phyloP scores from a whole-genome alignment of 345 rosid species.

The Eucalyptus pauciflora region DNA sequence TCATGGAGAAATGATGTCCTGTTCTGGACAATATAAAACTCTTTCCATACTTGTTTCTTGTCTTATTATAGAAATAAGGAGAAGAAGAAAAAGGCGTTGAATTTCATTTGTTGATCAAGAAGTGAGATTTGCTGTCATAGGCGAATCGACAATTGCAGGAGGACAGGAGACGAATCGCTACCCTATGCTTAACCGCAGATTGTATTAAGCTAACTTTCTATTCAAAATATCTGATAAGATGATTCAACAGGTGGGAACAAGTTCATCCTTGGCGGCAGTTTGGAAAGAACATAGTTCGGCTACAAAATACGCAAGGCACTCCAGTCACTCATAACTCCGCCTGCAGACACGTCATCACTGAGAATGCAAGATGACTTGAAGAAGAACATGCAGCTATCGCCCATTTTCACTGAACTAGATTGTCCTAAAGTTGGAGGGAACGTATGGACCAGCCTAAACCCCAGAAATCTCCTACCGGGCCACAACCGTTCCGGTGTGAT shows the following conservation, averaged over 20 bases:
- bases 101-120: background rate
- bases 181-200: background rate
- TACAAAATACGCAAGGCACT: background rate
- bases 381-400: background rate
- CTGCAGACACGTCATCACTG: too few relatives aligned
- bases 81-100: background rate
- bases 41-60: background rate
- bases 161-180: background rate
- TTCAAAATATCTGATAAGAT: background rate
- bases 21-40: background rate
- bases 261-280: background rate
- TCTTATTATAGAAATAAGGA: background rate
- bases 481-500: background rate
- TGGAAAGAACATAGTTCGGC: background rate
- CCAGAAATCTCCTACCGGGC: background rate
- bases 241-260: background rate
- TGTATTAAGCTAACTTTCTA: background rate
- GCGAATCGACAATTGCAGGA: background rate
- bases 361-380: too few relatives aligned
- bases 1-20: background rate
- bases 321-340: background rate
- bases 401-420: background rate
- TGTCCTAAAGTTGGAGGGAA: background rate
- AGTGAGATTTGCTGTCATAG: background rate
- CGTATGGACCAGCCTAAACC: background rate